Base-by-base conservation (phyloP, 2,329 filamentous ascomycete genomes). In the Arthrobotrys conoides region DNA sequence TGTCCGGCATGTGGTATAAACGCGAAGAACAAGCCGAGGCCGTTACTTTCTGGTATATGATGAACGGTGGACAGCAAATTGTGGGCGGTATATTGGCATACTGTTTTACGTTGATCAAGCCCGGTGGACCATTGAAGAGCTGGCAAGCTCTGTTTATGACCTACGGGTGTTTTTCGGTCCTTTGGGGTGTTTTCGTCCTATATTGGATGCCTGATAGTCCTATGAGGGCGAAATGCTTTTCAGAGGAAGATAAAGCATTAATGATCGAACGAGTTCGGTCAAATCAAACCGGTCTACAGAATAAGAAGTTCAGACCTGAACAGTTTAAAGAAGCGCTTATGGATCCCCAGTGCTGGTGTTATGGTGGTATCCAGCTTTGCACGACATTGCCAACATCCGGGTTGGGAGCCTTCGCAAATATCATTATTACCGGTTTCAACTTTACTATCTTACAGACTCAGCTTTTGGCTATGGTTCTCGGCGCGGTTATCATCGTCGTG, bases 41-140 rank as follows among this genome's bases (percentile, higher is more conserved):
- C 4, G 90, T 92, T 2, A 91, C 90, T 0, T 92, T 90, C 83
- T 93, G 91, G 91, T 91, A 91, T 83, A 92, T 92, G 89, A 93
- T 92, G 90, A 93, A 93, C 82, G 91, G 91, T 1, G 87, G 87
- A 0, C 91, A 93, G 82, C 91, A 92, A 82, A 90, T 93, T 64
- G 90, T 92, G 6, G 91, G 91, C 36, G 91, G 91, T 5, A 87
- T 93, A 0, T 85, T 93, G 0, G 91, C 91, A 0, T 89, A 89
- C 81, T 87, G 80, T 27, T 81, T 81, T 57, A 80, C 80, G 8
- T 65, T 81, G 36, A 81, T 82, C 27, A 71, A 76, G 4, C 72
- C 80, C 22, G 81, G 63, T 59, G 83, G 83, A 20, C 71, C 81
- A 0, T 81, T 86, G 73, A 83, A 83, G 70, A 84, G 85, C 30